Evolutionary conservation across 768 basidiomycete genomes (phyloP), one percentile per base, ranked within the genome.

Genomic region (Dacryopinax spathularia): DNA sequence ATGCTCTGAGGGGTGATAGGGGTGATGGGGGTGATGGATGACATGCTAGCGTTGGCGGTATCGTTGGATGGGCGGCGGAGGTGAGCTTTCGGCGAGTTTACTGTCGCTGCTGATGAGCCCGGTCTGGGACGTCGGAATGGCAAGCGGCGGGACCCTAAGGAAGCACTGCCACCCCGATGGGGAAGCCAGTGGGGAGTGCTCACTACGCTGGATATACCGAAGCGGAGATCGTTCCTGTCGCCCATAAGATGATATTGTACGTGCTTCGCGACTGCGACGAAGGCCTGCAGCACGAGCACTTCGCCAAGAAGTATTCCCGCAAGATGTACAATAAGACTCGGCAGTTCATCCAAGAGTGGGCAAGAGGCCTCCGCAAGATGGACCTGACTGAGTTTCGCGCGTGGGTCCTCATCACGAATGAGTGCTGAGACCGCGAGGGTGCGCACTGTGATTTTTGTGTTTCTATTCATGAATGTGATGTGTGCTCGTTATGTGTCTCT

Each of bases 171-270:
- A n/a, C n/a, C n/a, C n/a, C n/a, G n/a, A n/a, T n/a, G n/a, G n/a
- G n/a, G n/a, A n/a, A n/a, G n/a, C n/a, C n/a, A n/a, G n/a, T n/a
- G n/a, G n/a, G n/a, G n/a, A n/a, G n/a, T n/a, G 86, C 86, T 13
- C 91, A 95, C 71, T 96, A 92, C 72, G 87, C 90, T 1, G 85
- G 85, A 31, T 96, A 92, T 73, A 76, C 86, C 2, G 89, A 94
- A 74, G 82, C 81, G 37, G 85, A 86, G 61, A 73, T 97, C 44
- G 75, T 93, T 33, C 88, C 90, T 0, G 84, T 83, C 0, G 94
- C 90, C 0, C 89, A 87, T 70, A 69, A 89, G 66, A 92, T 96
- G 88, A 71, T 96, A 68, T 88, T 91, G 73, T 94, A 92, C 70
- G 77, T 95, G 64, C 77, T 92, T 33, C 71, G 73, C 59, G 48